phyloP scores from a whole-genome alignment of 208 protist species.

The Leishmania braziliensis region DNA sequence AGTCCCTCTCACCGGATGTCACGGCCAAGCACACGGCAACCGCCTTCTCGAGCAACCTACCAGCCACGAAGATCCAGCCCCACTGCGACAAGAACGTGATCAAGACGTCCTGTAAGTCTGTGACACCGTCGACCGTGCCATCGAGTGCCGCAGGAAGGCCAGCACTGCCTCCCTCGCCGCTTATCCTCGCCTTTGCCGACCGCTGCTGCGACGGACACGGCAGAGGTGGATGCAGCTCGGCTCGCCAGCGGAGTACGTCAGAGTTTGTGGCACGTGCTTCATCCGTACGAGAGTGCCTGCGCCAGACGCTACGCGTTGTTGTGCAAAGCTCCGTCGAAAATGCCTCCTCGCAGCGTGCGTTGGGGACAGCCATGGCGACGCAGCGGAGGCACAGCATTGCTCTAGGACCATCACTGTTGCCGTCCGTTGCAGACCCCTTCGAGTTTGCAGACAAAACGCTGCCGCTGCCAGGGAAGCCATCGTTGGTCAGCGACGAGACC shows the following conservation, averaged over 20 bases:
- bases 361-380: neutral
- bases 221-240: neutral
- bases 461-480: neutral
- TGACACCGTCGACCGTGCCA: too few relatives aligned
- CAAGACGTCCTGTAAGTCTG: neutral
- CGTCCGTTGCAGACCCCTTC: neutral
- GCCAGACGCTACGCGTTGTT: constrained; percentile 29
- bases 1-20: constrained; percentile 1
- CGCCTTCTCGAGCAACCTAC: neutral
- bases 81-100: neutral
- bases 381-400: neutral
- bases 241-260: neutral
- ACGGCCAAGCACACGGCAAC: neutral
- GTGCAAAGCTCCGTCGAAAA: neutral
- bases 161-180: constrained; percentile 9
- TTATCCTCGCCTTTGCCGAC: constrained; percentile 58
- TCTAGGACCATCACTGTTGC: neutral
- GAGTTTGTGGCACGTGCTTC: constrained; percentile 3
- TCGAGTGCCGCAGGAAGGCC: neutral
- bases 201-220: constrained; percentile 29
- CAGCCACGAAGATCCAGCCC: neutral
- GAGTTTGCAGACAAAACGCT: neutral
- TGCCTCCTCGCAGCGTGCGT: neutral
- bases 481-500: neutral
- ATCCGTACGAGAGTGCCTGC: constrained; percentile 38